Conservation (phyloP, 1,139 yeast genomes). For the Wickerhamomyces sp. region DNA sequence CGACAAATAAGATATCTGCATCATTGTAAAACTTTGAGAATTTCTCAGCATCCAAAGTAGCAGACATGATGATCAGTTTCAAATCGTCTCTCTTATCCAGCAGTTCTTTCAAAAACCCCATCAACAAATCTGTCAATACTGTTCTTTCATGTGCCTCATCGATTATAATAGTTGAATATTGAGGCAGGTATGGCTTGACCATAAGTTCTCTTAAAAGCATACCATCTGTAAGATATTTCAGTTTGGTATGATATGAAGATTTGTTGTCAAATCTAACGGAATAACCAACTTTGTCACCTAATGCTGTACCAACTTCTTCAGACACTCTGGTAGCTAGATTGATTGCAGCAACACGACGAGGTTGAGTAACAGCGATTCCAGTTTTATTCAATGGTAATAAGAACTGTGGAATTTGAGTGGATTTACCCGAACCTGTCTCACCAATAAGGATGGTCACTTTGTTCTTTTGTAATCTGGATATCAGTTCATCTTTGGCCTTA, state of each 20-base stretch:
- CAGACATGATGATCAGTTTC: slow-evolving; percentile 73
- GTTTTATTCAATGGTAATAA: slow-evolving; percentile 48
- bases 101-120: slow-evolving; percentile 80
- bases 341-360: slow-evolving; percentile 96
- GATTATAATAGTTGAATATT: slow-evolving; percentile 73
- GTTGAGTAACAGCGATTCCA: slow-evolving; percentile 88
- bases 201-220: slow-evolving; percentile 90
- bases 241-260: slow-evolving; percentile 48
- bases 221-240: slow-evolving; percentile 94
- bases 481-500: slow-evolving; percentile 60
- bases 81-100: slow-evolving; percentile 44
- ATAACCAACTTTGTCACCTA: slow-evolving; percentile 90
- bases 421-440: slow-evolving; percentile 97
- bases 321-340: slow-evolving; percentile 91
- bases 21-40: slow-evolving; percentile 72
- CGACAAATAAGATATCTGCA: slow-evolving; percentile 79
- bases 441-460: slow-evolving; percentile 83
- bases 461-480: slow-evolving; percentile 48
- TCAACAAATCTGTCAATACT: slow-evolving; percentile 77
- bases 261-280: slow-evolving; percentile 80
- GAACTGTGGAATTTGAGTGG: slow-evolving; percentile 96
- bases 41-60: slow-evolving; percentile 90
- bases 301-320: slow-evolving; percentile 70
- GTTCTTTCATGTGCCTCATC: slow-evolving; percentile 99
- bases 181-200: slow-evolving; percentile 59